Conservation (phyloP, 2,329 filamentous ascomycete species). For the Xylariaceae sp. region DNA sequence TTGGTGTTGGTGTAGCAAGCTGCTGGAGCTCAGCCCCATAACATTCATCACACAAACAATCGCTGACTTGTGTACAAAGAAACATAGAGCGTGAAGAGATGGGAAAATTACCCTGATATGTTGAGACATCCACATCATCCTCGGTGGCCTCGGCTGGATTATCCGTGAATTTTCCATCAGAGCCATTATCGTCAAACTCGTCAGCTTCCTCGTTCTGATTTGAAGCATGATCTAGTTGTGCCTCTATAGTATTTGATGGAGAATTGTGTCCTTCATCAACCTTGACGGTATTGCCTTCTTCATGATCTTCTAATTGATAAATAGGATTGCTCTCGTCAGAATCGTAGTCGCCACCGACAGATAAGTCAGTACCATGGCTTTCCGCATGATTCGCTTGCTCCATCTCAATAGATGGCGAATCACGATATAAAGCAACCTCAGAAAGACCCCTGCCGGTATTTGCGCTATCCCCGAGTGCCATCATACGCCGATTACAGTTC, state of each 20-base stretch:
- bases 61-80: slow-evolving; percentile 5
- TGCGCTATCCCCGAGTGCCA: slow-evolving; percentile 41
- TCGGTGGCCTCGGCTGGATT: slow-evolving; percentile 30
- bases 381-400: slow-evolving; percentile 22
- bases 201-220: slow-evolving; percentile 13
- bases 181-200: slow-evolving; percentile 4
- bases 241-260: not conserved
- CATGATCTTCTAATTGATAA: slow-evolving; percentile 27
- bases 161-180: slow-evolving; percentile 16
- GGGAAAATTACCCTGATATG: slow-evolving; percentile 38
- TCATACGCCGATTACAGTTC: slow-evolving; percentile 40
- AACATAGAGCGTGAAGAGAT: slow-evolving; percentile 8
- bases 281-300: slow-evolving; percentile 24
- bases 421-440: slow-evolving; percentile 42
- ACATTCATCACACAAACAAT: slow-evolving; percentile 26
- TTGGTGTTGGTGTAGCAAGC: slow-evolving; percentile 11
- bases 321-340: slow-evolving; percentile 27
- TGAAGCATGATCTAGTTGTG: not conserved
- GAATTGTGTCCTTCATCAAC: slow-evolving; percentile 30
- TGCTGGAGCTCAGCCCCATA: slow-evolving; percentile 23
- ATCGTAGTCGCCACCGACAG: slow-evolving; percentile 14
- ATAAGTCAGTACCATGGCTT: slow-evolving; percentile 24
- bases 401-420: slow-evolving; percentile 29
- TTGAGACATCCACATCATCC: slow-evolving; percentile 34
- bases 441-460: slow-evolving; percentile 40